Percentiles rank a stretch among this genome's conserved stretches.
Conservation (phyloP, 495 filamentous ascomycete genomes). For the Corynascus novoguineensis region DNA sequence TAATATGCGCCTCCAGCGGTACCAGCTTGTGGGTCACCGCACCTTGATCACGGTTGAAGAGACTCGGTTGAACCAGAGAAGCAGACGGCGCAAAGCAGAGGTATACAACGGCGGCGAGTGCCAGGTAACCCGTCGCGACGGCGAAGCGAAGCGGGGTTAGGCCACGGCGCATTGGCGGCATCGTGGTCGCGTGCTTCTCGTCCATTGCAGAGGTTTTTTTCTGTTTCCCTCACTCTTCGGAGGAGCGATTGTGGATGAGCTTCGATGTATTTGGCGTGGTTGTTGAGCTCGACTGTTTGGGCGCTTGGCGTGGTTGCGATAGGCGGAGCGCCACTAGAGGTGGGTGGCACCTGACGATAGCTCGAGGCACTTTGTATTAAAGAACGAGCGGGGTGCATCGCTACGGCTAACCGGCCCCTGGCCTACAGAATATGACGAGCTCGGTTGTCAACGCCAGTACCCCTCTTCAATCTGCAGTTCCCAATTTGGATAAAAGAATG, state of each 20-base stretch:
- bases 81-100: slow-evolving; percentile 4
- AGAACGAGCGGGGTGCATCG: too few species aligned
- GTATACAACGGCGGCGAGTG: slow-evolving; percentile 7
- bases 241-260: neutral
- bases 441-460: too few species aligned
- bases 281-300: neutral
- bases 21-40: slow-evolving; percentile 36
- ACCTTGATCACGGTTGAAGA: neutral
- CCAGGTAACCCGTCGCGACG: slow-evolving; percentile 10
- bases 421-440: too few species aligned
- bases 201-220: slow-evolving; percentile 13
- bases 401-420: too few species aligned
- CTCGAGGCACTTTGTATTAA: neutral
- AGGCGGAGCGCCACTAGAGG: neutral
- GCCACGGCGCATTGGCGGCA: slow-evolving; percentile 13
- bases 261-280: neutral
- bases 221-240: neutral
- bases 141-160: slow-evolving; percentile 10
- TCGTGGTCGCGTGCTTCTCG: slow-evolving; percentile 13
- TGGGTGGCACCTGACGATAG: too few species aligned
- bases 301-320: neutral
- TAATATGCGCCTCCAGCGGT: slow-evolving; percentile 84
- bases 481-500: too few species aligned
- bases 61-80: neutral
- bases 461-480: too few species aligned